Percentiles rank a stretch among this genome's conserved stretches.
Conservation (phyloP, 148 eudicot genomes). For the Camellia japonica region DNA sequence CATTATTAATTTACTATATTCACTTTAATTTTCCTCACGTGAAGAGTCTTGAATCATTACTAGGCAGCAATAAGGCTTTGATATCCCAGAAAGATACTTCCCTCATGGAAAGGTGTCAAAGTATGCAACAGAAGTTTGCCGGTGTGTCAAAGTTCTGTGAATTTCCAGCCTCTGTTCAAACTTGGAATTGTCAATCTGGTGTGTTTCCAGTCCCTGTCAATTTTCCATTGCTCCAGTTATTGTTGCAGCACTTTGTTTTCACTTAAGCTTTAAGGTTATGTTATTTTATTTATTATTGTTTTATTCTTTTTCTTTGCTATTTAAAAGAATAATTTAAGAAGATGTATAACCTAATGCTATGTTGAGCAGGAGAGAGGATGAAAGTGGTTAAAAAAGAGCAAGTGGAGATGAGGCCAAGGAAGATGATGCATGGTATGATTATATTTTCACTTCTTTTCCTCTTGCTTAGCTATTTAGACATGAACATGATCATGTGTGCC, state of each 20-base stretch:
- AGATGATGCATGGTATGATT: slow-evolving; percentile 12
- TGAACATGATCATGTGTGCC: not conserved
- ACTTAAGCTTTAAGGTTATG: not conserved
- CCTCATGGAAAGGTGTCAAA: not conserved
- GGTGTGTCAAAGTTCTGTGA: not conserved
- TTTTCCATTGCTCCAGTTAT: not conserved
- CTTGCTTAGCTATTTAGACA: not conserved
- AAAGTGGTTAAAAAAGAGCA: slow-evolving; percentile 18
- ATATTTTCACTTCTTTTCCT: slow-evolving; percentile 5
- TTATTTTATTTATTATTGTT: not conserved
- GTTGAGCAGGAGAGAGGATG: slow-evolving; percentile 22
- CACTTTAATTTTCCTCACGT: not conserved
- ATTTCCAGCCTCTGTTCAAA: not conserved
- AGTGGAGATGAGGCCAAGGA: slow-evolving; percentile 7
- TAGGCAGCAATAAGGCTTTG: slow-evolving; percentile 5
- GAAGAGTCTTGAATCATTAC: slow-evolving; percentile 1
- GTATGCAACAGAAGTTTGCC: slow-evolving; percentile 7
- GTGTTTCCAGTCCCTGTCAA: not conserved
- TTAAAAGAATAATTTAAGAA: not conserved
- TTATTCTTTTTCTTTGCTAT: not conserved
- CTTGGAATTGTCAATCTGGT: not conserved
- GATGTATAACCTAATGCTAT: not conserved
- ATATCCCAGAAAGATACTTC: not conserved
- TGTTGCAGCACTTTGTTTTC: not conserved
- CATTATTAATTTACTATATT: not conserved